phyloP scores from a whole-genome alignment of 805 yeast species.

The Wickerhamiella bombiphila region DNA sequence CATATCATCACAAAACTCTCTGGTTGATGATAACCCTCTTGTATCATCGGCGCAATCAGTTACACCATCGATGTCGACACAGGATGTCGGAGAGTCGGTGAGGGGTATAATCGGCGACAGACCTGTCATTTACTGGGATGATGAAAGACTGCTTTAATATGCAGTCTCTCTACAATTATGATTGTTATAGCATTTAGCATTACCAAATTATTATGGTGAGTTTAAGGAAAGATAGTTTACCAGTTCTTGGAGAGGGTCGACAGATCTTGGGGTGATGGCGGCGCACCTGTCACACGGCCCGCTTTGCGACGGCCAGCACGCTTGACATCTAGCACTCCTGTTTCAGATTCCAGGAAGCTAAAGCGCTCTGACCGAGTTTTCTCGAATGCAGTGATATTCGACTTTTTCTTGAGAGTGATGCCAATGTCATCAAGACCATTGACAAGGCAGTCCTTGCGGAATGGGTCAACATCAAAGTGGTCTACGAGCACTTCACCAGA shows the following conservation, averaged over 20 bases:
- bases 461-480: slow-evolving; percentile 73
- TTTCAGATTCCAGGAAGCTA: slow-evolving; percentile 88
- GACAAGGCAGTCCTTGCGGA: slow-evolving; percentile 87
- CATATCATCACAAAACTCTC: too few relatives aligned
- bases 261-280: neutral
- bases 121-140: too few relatives aligned
- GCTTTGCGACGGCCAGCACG: neutral
- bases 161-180: too few relatives aligned
- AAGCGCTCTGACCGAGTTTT: slow-evolving; percentile 58
- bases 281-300: neutral
- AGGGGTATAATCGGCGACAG: too few relatives aligned
- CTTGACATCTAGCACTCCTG: slow-evolving; percentile 21
- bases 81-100: too few relatives aligned
- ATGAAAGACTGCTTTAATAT: too few relatives aligned
- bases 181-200: too few relatives aligned
- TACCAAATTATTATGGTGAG: too few relatives aligned
- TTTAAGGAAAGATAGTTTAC: too few relatives aligned
- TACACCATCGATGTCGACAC: too few relatives aligned
- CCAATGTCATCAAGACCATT: slow-evolving; percentile 97
- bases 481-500: slow-evolving; percentile 59
- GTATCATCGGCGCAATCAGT: too few relatives aligned
- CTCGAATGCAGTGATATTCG: slow-evolving; percentile 60
- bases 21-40: too few relatives aligned
- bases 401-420: slow-evolving; percentile 80
- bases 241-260: neutral